These are phyloP conservation scores for Phycomyces blakesleeanus DNA, from an alignment of 192 early-diverging fungal genomes.

Conservation along the genomic window DNA sequence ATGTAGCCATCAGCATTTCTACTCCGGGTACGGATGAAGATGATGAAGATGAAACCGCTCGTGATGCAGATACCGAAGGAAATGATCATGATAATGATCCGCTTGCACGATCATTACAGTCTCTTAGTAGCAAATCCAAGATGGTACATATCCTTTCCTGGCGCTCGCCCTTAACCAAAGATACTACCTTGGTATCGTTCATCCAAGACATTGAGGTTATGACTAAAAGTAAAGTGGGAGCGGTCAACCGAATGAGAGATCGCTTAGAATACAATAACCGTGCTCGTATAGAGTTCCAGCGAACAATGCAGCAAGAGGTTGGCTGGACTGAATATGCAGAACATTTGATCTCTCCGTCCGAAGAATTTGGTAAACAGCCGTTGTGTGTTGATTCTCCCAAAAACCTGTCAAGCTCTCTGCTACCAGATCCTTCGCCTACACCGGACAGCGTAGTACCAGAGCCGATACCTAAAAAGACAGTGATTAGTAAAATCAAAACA, in stretches of 20 bases:
- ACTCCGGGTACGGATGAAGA: conserved; percentile 37
- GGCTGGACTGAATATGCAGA: conserved; percentile 35
- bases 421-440: too few species aligned
- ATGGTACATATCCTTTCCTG: conserved; percentile 48
- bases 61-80: conserved; percentile 26
- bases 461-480: neutral
- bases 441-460: too few species aligned
- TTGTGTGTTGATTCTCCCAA: neutral
- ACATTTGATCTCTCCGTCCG: neutral
- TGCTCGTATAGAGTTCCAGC: conserved; percentile 27
- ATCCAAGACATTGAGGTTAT: conserved; percentile 27
- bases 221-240: conserved; percentile 26
- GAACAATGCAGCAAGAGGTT: conserved; percentile 12
- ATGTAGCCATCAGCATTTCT: conserved; percentile 46
- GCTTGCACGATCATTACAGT: conserved; percentile 26
- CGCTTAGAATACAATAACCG: conserved; percentile 32
- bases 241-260: conserved; percentile 41
- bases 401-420: too few species aligned
- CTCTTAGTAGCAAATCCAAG: conserved; percentile 42
- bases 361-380: conserved; percentile 1
- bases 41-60: conserved; percentile 16
- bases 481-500: conserved; percentile 9
- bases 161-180: conserved; percentile 38
- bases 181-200: conserved; percentile 6
- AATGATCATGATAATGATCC: neutral